phyloP scores from a whole-genome alignment of 257 asterid genomes.

The Hygrophila difformis region DNA sequence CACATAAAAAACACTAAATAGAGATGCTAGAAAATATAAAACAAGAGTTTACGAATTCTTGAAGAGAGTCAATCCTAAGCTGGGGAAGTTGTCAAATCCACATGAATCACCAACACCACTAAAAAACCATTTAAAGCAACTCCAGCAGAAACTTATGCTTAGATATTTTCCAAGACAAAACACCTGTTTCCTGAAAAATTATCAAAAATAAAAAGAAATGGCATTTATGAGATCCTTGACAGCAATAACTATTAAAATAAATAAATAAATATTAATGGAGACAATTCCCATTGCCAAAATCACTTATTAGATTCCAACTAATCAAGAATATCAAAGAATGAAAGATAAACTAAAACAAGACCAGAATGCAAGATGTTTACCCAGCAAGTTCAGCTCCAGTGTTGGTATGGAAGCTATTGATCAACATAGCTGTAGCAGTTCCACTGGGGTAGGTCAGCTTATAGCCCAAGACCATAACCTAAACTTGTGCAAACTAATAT shows the following conservation, averaged over 20 bases:
- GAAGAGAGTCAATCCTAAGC: slow-evolving; percentile 67
- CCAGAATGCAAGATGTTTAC: slow-evolving; percentile 19
- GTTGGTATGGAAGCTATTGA: slow-evolving; percentile 91
- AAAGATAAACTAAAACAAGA: too few relatives aligned
- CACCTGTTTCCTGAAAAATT: slow-evolving; percentile 70
- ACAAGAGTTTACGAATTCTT: slow-evolving; percentile 51
- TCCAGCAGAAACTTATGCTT: slow-evolving; percentile 90
- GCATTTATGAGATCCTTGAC: too few relatives aligned
- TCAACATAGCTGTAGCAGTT: slow-evolving; percentile 97
- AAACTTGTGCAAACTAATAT: too few relatives aligned
- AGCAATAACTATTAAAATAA: too few relatives aligned
- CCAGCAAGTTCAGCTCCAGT: slow-evolving; percentile 98
- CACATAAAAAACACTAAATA: too few relatives aligned
- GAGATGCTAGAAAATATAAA: background rate
- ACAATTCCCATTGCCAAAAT: too few relatives aligned
- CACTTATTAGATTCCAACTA: too few relatives aligned
- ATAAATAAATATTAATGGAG: too few relatives aligned
- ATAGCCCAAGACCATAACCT: slow-evolving; percentile 94
- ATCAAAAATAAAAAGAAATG: background rate
- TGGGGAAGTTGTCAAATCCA: slow-evolving; percentile 91
- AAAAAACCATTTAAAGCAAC: slow-evolving; percentile 97
- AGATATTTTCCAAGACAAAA: slow-evolving; percentile 78
- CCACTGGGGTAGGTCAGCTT: slow-evolving; percentile 93
- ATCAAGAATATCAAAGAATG: too few relatives aligned
- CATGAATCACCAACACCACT: slow-evolving; percentile 94